Base-by-base conservation (phyloP, 192 early-diverging fungal species). In the Podila verticillata region DNA sequence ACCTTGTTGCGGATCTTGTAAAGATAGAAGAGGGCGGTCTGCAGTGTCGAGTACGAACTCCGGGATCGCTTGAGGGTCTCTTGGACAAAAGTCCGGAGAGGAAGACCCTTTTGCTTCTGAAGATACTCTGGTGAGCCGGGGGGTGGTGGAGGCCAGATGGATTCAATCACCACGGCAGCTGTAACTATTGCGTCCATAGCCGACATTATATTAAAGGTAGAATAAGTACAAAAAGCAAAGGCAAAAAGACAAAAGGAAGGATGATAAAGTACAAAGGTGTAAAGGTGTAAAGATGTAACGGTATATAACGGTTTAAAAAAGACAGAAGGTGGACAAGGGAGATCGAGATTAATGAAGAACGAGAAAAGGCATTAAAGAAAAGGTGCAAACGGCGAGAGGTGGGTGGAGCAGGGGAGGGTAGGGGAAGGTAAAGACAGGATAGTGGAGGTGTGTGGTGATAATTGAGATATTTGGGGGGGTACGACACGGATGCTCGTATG, bases 41-140 rank as follows among this genome's bases (percentile, higher is more conserved):
- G 93, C 57, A 95, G 84, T 5, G 92, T 94, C 19, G 92, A 92
- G 75, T 92, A 95, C 9, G 93, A 92, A 17, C 91, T 92, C 34
- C 90, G 82, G 22, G 93, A 94, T 64, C 94, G 88, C 62, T 90
- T 89, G 7, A 95, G 75, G 8, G 93, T 89, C 77, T 94, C 90
- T 70, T 91, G 89, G 65, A 95, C 90, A 65, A 95, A 93, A 36
- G 85, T 75, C 17, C 88, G 84, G 26, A 93, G 81, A 30, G 92
- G 90, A 24, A 87, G 71, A 22, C 84, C 85, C 48, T 84, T 79
- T 36, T 84, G 70, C 62, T 70, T 82, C 30, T 81, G 80, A 44
- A 66, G 36, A 57, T 66, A 81, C 57, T 81, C 65, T 63, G 59
- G 63, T 44, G 63, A 60, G 26, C 66, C 77, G 48, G 58, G 68